Percentiles rank a stretch among this genome's conserved stretches.
Evolutionary conservation across 306 rosid species (phyloP).

Genomic region (Mimosa bimucronata): DNA sequence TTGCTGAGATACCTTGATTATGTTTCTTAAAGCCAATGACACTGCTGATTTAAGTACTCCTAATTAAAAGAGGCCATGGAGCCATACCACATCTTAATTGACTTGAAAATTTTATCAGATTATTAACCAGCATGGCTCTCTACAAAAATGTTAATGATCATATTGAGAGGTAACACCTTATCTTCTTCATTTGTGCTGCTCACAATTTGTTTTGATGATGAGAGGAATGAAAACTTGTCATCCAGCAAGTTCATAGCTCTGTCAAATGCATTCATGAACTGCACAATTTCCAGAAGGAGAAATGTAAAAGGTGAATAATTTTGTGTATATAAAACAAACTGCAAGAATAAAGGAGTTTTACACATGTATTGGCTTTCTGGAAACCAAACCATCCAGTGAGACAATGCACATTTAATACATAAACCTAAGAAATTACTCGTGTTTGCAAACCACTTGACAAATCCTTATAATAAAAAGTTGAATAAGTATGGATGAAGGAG

Average conservation of each 20-base stretch:
- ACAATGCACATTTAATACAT: neutral
- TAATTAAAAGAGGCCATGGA: constrained; percentile 25
- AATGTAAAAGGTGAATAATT: constrained; percentile 14
- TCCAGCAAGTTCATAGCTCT: constrained; percentile 91
- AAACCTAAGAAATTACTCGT: neutral
- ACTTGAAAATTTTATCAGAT: constrained; percentile 24
- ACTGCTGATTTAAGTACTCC: constrained; percentile 14
- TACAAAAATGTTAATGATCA: neutral
- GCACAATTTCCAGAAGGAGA: constrained; percentile 47
- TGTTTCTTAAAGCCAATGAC: constrained; percentile 1
- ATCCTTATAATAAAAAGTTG: neutral
- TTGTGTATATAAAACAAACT: constrained; percentile 28
- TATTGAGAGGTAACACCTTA: constrained; percentile 55
- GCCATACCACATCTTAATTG: constrained; percentile 16
- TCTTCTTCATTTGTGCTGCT: constrained; percentile 83
- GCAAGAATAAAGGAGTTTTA: constrained; percentile 22
- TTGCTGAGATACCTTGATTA: constrained; percentile 19
- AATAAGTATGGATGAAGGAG: constrained; percentile 7
- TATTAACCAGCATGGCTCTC: constrained; percentile 23
- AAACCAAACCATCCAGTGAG: neutral
- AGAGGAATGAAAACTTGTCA: constrained; percentile 73
- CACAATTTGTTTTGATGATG: constrained; percentile 82
- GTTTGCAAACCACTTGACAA: constrained; percentile 8
- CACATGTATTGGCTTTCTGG: constrained; percentile 18
- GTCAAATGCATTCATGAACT: constrained; percentile 96